Conservation (phyloP, 257 asterid genomes). For the Datura wrightii region DNA sequence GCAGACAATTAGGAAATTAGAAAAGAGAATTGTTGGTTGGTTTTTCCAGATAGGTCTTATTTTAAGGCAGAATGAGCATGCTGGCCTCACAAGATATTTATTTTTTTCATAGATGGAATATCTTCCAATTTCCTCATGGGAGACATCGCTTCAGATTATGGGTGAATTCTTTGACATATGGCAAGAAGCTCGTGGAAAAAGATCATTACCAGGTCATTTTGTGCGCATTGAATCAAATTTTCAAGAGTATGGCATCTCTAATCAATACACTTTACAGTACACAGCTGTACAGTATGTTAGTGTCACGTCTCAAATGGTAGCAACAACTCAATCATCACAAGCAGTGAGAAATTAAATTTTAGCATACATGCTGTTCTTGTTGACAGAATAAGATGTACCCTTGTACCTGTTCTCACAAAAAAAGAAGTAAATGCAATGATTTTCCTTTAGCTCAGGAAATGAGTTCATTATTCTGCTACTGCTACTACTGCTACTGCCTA, state of each 20-base stretch:
- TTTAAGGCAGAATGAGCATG: not conserved
- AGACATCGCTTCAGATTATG: too few relatives aligned
- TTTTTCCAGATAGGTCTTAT: too few relatives aligned
- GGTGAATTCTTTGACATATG: slow-evolving; percentile 49
- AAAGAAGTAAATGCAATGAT: too few relatives aligned
- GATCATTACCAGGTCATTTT: slow-evolving; percentile 90
- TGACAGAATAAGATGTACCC: too few relatives aligned
- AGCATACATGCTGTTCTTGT: too few relatives aligned
- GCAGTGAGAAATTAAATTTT: slow-evolving; percentile 59
- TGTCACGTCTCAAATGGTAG: slow-evolving; percentile 80
- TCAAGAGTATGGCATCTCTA: slow-evolving; percentile 71
- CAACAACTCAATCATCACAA: slow-evolving; percentile 76
- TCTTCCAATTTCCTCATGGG: slow-evolving; percentile 87
- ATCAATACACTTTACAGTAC: slow-evolving; percentile 72
- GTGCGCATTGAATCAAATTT: slow-evolving; percentile 79
- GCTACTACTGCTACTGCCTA: too few relatives aligned
- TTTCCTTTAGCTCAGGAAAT: too few relatives aligned
- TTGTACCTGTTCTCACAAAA: too few relatives aligned
- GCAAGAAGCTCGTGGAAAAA: slow-evolving; percentile 79
- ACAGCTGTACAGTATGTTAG: slow-evolving; percentile 89
- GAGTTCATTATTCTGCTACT: too few relatives aligned
- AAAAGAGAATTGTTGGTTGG: too few relatives aligned
- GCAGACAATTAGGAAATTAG: too few relatives aligned
- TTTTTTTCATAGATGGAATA: slow-evolving; percentile 71
- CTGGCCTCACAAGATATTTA: not conserved